Base-by-base conservation (phyloP, 2,329 filamentous ascomycete genomes). In the Venturia asperata region DNA sequence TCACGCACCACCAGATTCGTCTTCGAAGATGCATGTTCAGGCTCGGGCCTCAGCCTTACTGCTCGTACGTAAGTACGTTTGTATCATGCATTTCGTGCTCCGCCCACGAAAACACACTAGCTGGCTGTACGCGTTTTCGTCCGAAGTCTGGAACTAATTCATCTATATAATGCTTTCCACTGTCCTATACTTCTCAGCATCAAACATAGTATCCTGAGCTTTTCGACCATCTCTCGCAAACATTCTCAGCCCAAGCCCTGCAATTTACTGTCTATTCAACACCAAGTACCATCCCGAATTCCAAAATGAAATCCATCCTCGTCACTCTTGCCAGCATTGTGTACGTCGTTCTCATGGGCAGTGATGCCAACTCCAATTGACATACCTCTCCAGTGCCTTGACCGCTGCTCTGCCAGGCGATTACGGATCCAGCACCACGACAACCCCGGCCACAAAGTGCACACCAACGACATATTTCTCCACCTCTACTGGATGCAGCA, bases 401-500 rank as follows among this genome's bases (percentile, higher is more conserved):
- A 27, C 49, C 17, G 30, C 27, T 10, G 52, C 52, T 58, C 52
- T 58, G 5, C 30, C 52, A 34, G 52, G 52, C 30, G 52, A 58
- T 24, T 58, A 58, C 37, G 27, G 49, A 17, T 49, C 45, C 52
- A 58, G 24, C 30, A 58, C 52, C 5, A 58, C 52, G 4, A 58
- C 52, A 34, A 37, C 27, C 19, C 27, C 52, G 9, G 19, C 30
- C 9, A 34, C 52, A 58, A 34, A 58, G 30, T 58, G 52, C 52
- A 58, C 52, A 19, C 52, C 52, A 7, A 58, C 52, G 52, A 58
- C 52, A 4, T 58, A 58, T 37, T 58, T 37, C 52, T 58, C 52
- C 15, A 58, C 52, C 52, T 37, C 52, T 19, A 37, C 30, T 37
- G 52, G 52, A 15, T 58, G 30, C 15, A 58, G 24, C 19, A 24